Evolutionary conservation across 1,284 basidiomycete genomes (phyloP), one percentile per base, ranked within the genome.

Genomic region (Amylostereum areolatum): DNA sequence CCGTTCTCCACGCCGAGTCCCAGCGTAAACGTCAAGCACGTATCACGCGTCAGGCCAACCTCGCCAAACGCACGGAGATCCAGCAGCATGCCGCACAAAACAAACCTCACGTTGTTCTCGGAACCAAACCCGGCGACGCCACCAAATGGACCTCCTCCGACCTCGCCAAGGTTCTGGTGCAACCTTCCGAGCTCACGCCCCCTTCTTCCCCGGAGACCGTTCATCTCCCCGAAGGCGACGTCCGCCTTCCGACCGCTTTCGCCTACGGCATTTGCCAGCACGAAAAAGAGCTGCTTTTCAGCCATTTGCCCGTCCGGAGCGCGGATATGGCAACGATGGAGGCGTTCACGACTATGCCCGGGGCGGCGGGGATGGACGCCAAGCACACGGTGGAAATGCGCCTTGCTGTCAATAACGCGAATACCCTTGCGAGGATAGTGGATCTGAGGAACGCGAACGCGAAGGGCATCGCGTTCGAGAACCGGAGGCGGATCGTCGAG

Each of bases 401-500:
- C 5, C 39, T 34, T 18, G 43, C 45, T 3, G 27, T 6, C 18
- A 47, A 44, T 42, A 92, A 89, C 66, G 77, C 78, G 8, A 80
- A 80, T 52, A 66, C 72, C 55, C 75, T 97, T 51, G 80, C 85
- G 33, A 75, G 80, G 53, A 69, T 94, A 35, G 69, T 93, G 43
- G 94, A 97, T 67, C 69, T 98, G 59, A 73, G 86, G 52, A 97
- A 97, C 61, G 87, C 95, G 25, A 89, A 86, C 60, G 89, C 90
- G 35, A 74, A 71, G 43, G 92, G 90, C 18, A 85, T 97, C 54
- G 81, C 90, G 54, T 88, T 80, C 55, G 90, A 94, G 68, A 97
- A 97, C 66, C 77, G 86, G 52, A 74, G 81, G 59, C 75, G 92
- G 54, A 89, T 96, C 57, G 75, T 97, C 41, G 68, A 71, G 9